A percentile compares a stretch with the other conserved stretches of the same genome.
phyloP scores from a whole-genome alignment of 208 protist species.

The Endotrypanum monterogeii region DNA sequence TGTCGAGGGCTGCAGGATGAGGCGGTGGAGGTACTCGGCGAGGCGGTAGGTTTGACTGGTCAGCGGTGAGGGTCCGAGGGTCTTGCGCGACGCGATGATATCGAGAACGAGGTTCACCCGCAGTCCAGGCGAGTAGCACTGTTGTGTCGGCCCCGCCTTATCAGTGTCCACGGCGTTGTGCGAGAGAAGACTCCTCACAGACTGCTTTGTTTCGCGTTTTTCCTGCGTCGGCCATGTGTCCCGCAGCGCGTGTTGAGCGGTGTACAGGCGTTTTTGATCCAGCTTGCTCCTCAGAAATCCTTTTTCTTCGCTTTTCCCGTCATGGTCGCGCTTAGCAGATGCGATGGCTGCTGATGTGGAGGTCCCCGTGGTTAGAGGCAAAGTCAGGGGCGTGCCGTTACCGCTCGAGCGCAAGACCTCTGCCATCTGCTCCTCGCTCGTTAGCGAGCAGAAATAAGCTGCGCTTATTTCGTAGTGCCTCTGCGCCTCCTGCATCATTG shows the following conservation, averaged over 20 bases:
- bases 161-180: not conserved
- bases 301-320: not conserved
- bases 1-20: conserved; percentile 3
- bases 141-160: not conserved
- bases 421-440: conserved; percentile 26
- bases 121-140: conserved; percentile 15
- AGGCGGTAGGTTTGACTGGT: conserved; percentile 62
- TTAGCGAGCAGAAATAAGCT: conserved; percentile 23
- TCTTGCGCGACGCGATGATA: conserved; percentile 82
- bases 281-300: not conserved
- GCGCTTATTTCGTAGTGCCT: conserved; percentile 32
- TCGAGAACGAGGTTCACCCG: conserved; percentile 47
- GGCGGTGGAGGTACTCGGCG: conserved; percentile 50
- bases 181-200: not conserved
- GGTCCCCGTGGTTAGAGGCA: not conserved
- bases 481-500: conserved; percentile 46
- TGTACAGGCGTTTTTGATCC: not conserved
- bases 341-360: not conserved
- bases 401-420: conserved; percentile 35
- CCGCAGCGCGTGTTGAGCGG: conserved; percentile 1
- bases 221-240: conserved; percentile 6
- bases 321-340: not conserved
- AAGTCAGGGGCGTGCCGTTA: not conserved
- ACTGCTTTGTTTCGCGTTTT: not conserved
- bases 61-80: conserved; percentile 45